Evolutionary conservation across 352 stramenopile species (phyloP).

Genomic region (Phytopythium cucurbitacearum): DNA sequence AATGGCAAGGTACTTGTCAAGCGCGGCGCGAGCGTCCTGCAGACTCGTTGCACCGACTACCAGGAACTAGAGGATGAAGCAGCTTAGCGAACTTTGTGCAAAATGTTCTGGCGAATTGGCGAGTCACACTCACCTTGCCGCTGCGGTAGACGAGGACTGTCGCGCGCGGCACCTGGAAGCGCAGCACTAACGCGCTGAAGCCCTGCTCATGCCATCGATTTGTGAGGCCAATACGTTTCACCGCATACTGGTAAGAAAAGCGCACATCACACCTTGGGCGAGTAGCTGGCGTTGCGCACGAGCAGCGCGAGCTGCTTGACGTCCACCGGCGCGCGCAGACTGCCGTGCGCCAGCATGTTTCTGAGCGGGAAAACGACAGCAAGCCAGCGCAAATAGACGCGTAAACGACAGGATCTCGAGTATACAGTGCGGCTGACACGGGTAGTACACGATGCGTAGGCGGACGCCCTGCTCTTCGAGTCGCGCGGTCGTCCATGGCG

Average conservation of each 20-base stretch:
- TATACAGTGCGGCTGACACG: neutral
- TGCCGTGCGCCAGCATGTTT: slow-evolving; percentile 61
- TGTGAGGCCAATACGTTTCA: neutral
- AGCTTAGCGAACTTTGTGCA: neutral
- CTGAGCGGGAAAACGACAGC: slow-evolving; percentile 13
- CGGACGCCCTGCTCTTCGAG: slow-evolving; percentile 46
- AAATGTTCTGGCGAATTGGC: neutral
- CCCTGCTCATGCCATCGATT: slow-evolving; percentile 18
- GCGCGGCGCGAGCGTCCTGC: slow-evolving; percentile 29
- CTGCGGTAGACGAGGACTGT: slow-evolving; percentile 62
- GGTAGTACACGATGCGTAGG: slow-evolving; percentile 52
- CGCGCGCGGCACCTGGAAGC: slow-evolving; percentile 49
- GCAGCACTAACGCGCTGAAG: slow-evolving; percentile 64
- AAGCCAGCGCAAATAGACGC: neutral
- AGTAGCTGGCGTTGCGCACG: slow-evolving; percentile 72
- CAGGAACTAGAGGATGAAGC: slow-evolving; percentile 36
- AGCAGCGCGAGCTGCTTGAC: slow-evolving; percentile 58
- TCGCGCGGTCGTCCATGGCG: slow-evolving; percentile 32
- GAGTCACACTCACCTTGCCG: slow-evolving; percentile 40
- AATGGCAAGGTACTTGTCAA: slow-evolving; percentile 55
- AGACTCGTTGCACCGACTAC: slow-evolving; percentile 46
- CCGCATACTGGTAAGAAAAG: neutral
- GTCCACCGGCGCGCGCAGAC: slow-evolving; percentile 47
- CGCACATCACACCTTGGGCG: slow-evolving; percentile 29
- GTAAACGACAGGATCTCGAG: neutral